Base-by-base conservation (phyloP, 2,329 filamentous ascomycete species). In the Cercospora citrullina region DNA sequence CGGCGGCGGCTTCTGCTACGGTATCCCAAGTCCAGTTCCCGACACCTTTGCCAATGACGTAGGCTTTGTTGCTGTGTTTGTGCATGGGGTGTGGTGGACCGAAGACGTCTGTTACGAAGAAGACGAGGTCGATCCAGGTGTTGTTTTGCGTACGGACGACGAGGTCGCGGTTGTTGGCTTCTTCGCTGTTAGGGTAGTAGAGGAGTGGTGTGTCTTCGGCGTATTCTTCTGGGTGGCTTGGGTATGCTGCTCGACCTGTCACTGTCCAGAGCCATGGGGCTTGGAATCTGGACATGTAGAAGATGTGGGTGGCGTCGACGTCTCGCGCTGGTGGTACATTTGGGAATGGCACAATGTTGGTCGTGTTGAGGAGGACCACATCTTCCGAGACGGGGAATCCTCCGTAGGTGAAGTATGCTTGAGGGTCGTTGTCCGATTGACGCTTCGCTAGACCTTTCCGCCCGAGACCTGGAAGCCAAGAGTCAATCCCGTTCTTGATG, bases 11-110 rank as follows among this genome's bases (percentile, higher is more conserved):
- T 64, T 87, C 85, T 0, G 81, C 84, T 0, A 89, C 84, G 0
- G 81, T 83, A 2, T 74, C 75, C 81, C 84, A 90, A 12, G 79
- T 82, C 74, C 86, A 90, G 1, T 60, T 31, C 1, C 77, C 77
- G 14, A 71, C 63, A 1, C 87, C 87, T 0, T 77, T 67, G 1
- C 87, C 88, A 36, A 90, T 81, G 21, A 84, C 77, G 72, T 82
- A 89, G 78, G 85, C 87, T 74, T 87, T 88, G 72, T 84, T 87
- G 58, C 84, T 84, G 77, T 90, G 88, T 79, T 89, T 89, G 81
- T 90, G 88, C 61, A 90, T 85, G 0, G 87, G 85, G 67, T 90
- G 88, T 9, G 84, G 80, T 4, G 84, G 86, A 72, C 87, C 84
- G 4, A 66, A 62, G 18, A 63, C 64, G 5, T 71, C 72, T 1